phyloP scores from a whole-genome alignment of 106 monocot genomes.

The Chionographis japonica region DNA sequence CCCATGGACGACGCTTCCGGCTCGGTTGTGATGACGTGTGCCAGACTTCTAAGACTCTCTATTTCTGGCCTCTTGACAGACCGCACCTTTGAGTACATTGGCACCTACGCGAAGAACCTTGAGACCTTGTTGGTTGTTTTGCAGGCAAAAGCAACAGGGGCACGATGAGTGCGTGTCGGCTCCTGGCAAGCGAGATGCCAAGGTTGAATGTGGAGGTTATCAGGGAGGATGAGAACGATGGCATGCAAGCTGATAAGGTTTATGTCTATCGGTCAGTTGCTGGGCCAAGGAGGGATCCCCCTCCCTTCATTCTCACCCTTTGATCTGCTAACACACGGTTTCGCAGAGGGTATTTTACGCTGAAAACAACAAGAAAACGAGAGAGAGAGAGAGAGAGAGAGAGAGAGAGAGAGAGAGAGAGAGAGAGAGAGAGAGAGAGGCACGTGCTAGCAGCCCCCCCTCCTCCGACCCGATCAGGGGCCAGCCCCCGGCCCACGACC shows the following conservation, averaged over 20 bases:
- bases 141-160: constrained; percentile 30
- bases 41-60: constrained; percentile 21
- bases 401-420: too few species aligned
- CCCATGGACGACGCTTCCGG: constrained; percentile 42
- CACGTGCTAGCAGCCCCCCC: too few species aligned
- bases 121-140: constrained; percentile 39
- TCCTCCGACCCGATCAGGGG: too few species aligned
- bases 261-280: constrained; percentile 46
- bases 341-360: too few species aligned
- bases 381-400: too few species aligned
- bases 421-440: too few species aligned
- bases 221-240: constrained; percentile 15
- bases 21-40: constrained; percentile 30
- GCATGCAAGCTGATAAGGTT: constrained; percentile 19
- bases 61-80: constrained; percentile 40
- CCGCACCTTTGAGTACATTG: constrained; percentile 31
- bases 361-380: too few species aligned
- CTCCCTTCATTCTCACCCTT: constrained; percentile 22
- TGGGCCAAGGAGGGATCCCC: constrained; percentile 39
- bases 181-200: constrained; percentile 35
- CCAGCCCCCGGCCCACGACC: too few species aligned
- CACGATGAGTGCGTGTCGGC: constrained; percentile 19
- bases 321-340: too few species aligned
- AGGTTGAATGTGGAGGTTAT: constrained; percentile 40
- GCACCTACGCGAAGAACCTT: constrained; percentile 30